These are phyloP conservation scores for Xylariaceae sp. DNA, from an alignment of 2,329 filamentous ascomycete genomes.

Conservation along the genomic window DNA sequence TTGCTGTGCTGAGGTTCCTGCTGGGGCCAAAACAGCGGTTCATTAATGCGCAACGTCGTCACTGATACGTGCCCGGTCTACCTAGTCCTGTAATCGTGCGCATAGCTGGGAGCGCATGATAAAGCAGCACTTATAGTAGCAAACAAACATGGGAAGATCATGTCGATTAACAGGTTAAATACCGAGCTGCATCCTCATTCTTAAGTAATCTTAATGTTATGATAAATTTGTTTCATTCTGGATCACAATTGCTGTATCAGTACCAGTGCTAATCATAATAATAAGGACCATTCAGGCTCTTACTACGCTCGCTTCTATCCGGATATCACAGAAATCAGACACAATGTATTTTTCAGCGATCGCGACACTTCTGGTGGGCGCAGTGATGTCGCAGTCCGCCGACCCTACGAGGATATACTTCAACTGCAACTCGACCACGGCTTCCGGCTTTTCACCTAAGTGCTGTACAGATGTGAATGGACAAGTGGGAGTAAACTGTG, in stretches of 20 bases:
- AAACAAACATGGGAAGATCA: too few species aligned
- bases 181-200: background rate
- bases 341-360: conserved; percentile 28
- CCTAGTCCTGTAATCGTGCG: background rate
- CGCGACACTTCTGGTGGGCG: conserved; percentile 22
- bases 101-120: background rate
- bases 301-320: background rate
- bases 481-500: conserved; percentile 37
- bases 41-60: conserved; percentile 12
- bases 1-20: too few species aligned
- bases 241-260: too few species aligned
- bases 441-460: conserved; percentile 31
- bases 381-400: conserved; percentile 19
- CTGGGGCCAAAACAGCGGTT: too few species aligned
- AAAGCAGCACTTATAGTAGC: too few species aligned
- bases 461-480: conserved; percentile 37
- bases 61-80: too few species aligned
- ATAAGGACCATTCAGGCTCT: background rate
- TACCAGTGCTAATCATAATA: background rate
- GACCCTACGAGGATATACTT: conserved; percentile 23
- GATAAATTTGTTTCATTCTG: too few species aligned
- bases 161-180: conserved; percentile 1
- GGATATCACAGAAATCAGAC: background rate
- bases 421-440: conserved; percentile 30
- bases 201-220: too few species aligned